phyloP scores from a whole-genome alignment of 345 rosid genomes.

The Eucalyptus cloeziana region DNA sequence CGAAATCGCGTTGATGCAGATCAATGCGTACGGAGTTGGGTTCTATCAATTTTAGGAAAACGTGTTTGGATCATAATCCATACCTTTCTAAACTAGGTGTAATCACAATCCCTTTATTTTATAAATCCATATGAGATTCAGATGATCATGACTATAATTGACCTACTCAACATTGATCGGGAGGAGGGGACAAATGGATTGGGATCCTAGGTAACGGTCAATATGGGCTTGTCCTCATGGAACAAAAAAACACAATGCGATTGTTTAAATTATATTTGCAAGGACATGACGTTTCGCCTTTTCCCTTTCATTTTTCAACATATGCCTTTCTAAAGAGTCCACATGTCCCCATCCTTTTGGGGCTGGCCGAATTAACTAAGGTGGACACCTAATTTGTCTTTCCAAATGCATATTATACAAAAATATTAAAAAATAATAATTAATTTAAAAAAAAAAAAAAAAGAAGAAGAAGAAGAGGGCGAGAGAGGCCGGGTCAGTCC shows the following conservation, averaged over 20 bases:
- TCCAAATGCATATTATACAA: no score
- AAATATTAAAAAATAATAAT: no score
- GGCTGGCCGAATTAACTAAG: neutral
- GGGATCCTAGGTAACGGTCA: neutral
- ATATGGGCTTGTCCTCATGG: neutral
- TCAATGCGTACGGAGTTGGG: neutral
- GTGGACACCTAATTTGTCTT: no score
- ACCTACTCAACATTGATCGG: neutral
- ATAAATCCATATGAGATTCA: neutral
- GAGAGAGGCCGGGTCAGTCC: no score
- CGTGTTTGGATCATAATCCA: neutral
- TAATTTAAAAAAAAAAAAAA: no score
- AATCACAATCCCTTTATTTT: neutral
- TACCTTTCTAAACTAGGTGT: neutral
- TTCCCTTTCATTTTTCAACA: neutral
- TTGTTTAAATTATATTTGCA: neutral
- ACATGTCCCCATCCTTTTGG: neutral
- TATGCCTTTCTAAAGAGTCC: neutral
- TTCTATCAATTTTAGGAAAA: neutral
- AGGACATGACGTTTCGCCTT: neutral
- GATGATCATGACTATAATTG: neutral
- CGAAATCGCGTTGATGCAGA: neutral
- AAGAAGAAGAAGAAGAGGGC: no score
- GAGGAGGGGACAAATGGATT: neutral
- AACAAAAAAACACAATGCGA: neutral